Evolutionary conservation across 345 rosid species (phyloP).

Genomic region (Citrus hindsii): DNA sequence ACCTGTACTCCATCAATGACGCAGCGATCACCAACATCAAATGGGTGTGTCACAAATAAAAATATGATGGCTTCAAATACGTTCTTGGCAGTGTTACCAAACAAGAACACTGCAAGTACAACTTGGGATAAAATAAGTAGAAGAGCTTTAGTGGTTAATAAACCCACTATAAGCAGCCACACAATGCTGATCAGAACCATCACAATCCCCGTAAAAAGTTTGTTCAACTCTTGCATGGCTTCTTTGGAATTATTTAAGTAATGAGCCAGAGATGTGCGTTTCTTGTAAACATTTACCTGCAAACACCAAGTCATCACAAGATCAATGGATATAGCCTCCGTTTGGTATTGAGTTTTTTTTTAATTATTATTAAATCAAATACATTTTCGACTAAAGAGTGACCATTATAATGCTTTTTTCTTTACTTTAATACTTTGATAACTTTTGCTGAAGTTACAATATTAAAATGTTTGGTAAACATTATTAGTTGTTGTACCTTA

Average conservation of each 20-base stretch:
- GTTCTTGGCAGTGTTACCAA: conserved; percentile 73
- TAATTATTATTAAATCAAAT: too few species aligned
- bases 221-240: neutral
- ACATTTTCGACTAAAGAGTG: too few species aligned
- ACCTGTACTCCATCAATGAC: conserved; percentile 73
- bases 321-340: too few species aligned
- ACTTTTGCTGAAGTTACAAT: too few species aligned
- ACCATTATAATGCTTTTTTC: too few species aligned
- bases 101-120: conserved; percentile 63
- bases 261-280: neutral
- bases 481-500: too few species aligned
- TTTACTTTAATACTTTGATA: too few species aligned
- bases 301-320: neutral
- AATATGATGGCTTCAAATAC: conserved; percentile 73
- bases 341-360: too few species aligned
- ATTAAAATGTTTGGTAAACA: too few species aligned
- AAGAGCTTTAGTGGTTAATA: neutral
- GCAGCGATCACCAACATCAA: conserved; percentile 76
- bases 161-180: neutral
- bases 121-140: conserved; percentile 31
- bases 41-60: conserved; percentile 75
- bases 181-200: neutral
- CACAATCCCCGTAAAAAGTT: neutral
- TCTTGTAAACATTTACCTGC: neutral
- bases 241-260: neutral